Evolutionary conservation across 2,329 filamentous ascomycete species (phyloP).

Genomic region (Apiospora aurea): DNA sequence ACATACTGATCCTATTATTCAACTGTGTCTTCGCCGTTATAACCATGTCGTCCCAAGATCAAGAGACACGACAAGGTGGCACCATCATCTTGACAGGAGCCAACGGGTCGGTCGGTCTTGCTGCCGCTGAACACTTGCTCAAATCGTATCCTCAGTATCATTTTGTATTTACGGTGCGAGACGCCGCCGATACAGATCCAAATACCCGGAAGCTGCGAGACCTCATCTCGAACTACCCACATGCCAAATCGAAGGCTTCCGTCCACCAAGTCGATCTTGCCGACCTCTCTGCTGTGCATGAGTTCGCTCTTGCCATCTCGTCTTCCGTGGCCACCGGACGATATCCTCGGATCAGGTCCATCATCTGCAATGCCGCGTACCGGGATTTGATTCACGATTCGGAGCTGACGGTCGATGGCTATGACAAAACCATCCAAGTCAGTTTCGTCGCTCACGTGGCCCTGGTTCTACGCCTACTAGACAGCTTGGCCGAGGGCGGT

Average conservation of each 20-base stretch:
- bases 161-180: slow-evolving; percentile 28
- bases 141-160: slow-evolving; percentile 27
- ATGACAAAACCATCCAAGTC: slow-evolving; percentile 49
- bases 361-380: slow-evolving; percentile 32
- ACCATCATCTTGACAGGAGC: slow-evolving; percentile 32
- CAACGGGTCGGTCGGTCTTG: slow-evolving; percentile 31
- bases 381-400: slow-evolving; percentile 44
- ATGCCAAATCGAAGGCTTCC: slow-evolving; percentile 39
- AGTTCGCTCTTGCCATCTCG: slow-evolving; percentile 41
- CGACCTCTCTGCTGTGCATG: slow-evolving; percentile 42
- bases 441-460: slow-evolving; percentile 48
- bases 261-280: slow-evolving; percentile 47
- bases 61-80: no score
- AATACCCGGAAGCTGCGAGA: no score
- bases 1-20: no score
- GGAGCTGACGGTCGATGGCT: slow-evolving; percentile 45
- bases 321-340: slow-evolving; percentile 38
- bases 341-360: background rate
- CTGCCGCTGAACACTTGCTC: slow-evolving; percentile 29
- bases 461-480: slow-evolving; percentile 49
- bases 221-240: no score
- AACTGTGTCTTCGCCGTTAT: no score
- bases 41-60: no score
- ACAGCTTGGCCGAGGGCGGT: slow-evolving; percentile 68
- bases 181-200: no score